Evolutionary conservation across 441 rosid species (phyloP).

Genomic region (Adansonia gregorii): DNA sequence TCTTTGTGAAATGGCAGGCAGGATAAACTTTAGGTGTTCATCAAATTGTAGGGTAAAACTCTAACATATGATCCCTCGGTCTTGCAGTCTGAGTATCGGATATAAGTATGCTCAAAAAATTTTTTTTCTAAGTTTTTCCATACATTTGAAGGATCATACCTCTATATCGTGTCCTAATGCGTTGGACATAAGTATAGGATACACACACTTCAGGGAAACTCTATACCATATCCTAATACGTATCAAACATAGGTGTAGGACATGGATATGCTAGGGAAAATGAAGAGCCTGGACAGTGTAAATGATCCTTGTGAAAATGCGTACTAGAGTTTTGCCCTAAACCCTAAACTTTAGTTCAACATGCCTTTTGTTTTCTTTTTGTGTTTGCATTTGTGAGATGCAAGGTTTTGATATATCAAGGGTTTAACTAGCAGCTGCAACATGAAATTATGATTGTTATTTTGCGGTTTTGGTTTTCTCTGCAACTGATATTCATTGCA

Average conservation of each 20-base stretch:
- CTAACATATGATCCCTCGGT: neutral
- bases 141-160: too few species aligned
- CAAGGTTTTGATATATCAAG: neutral
- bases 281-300: too few species aligned
- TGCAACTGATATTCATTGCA: too few species aligned
- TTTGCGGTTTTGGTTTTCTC: neutral
- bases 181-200: too few species aligned
- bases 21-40: neutral
- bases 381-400: neutral
- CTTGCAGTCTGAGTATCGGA: too few species aligned
- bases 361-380: neutral
- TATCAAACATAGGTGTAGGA: too few species aligned
- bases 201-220: too few species aligned
- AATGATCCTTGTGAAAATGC: neutral
- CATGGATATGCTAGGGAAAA: too few species aligned
- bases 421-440: neutral
- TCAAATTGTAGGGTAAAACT: neutral
- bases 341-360: neutral
- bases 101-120: too few species aligned
- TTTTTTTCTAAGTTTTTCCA: too few species aligned
- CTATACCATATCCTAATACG: too few species aligned
- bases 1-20: neutral
- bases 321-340: neutral
- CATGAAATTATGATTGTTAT: neutral
- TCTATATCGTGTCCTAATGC: too few species aligned